These are phyloP conservation scores for Euphorbia pulcherrima DNA, from an alignment of 345 rosid genomes.

Conservation along the genomic window DNA sequence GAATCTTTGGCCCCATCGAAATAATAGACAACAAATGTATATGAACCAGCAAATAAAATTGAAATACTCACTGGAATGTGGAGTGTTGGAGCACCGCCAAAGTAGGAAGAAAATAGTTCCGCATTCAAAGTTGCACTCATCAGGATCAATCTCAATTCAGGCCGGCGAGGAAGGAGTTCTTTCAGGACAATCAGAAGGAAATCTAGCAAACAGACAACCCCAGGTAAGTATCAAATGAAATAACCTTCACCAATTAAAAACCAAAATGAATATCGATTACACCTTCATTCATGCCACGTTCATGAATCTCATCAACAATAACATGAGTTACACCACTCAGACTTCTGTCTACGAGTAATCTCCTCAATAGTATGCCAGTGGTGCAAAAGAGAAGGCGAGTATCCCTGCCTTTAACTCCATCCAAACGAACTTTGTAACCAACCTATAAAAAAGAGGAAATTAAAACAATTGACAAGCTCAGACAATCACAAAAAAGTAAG, in stretches of 20 bases:
- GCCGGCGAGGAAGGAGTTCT: constrained; percentile 82
- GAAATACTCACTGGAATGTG: constrained; percentile 79
- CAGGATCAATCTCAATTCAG: constrained; percentile 75
- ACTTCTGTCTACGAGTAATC: constrained; percentile 77
- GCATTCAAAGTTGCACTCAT: constrained; percentile 96
- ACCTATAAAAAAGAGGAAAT: constrained; percentile 62
- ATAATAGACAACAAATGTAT: too few species aligned
- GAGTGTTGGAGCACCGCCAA: constrained; percentile 71
- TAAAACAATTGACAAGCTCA: constrained; percentile 17
- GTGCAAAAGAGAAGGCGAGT: constrained; percentile 92
- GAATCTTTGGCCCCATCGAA: too few species aligned
- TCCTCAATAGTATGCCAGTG: constrained; percentile 89
- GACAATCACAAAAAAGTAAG: constrained; percentile 2
- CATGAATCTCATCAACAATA: constrained; percentile 94
- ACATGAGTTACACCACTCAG: constrained; percentile 85
- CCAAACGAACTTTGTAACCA: constrained; percentile 91
- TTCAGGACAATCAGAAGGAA: constrained; percentile 88
- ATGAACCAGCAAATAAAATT: too few species aligned
- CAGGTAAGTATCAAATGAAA: too few species aligned
- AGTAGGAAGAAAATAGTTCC: constrained; percentile 87
- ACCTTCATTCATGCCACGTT: constrained; percentile 99
- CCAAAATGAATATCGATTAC: constrained; percentile 22
- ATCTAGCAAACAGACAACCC: constrained; percentile 39
- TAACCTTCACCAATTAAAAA: not conserved
- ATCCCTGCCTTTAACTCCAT: constrained; percentile 81